Evolutionary conservation across 495 filamentous ascomycete genomes (phyloP), one percentile per base, ranked within the genome.

Genomic region (Neurospora discreta): DNA sequence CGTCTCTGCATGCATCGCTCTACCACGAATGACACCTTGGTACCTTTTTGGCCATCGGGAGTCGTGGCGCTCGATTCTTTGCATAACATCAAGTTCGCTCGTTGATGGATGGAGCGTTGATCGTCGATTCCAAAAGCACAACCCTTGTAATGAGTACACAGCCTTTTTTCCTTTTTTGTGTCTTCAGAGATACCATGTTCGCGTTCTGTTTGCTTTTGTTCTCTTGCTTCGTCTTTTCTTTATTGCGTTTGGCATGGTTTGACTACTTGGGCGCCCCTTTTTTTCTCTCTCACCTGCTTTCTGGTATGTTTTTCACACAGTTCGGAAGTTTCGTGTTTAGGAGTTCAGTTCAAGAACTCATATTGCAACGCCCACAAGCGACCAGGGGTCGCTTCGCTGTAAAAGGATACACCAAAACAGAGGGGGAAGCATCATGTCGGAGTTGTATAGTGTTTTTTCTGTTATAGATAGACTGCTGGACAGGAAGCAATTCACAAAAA

Each of bases 251-350:
- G 33, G 33, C 4, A 36, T 72, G 10, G 44, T 70, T 26, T 70
- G 23, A 9, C 26, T 43, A 30, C 15, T 33, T 23, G 13, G 44
- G 44, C 23, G 16, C 18, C 23, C 23, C 18, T 70, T 30, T 33
- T 10, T 33, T n/a, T 33, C 71, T 69, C 43, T 69, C 74, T 75
- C 52, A 16, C 73, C 40, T 68, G 60, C 33, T 67, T 68, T 71
- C 68, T 42, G 18, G 68, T 41, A 76, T 74, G 74, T 71, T 72
- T 52, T 70, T 6, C 15, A 26, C 16, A 13, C 39, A 70, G 44
- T 70, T 46, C 6, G 20, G 20, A 30, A 42, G 39, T 39, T 23
- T 70, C 69, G 69, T 8, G 39, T 70, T 33, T 42, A 30, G 39
- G 69, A 30, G 39, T 30, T 42, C 26, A 18, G 20, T 41, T 41